These are phyloP conservation scores for Plantago elongata DNA, from an alignment of 257 asterid genomes.

Conservation along the genomic window DNA sequence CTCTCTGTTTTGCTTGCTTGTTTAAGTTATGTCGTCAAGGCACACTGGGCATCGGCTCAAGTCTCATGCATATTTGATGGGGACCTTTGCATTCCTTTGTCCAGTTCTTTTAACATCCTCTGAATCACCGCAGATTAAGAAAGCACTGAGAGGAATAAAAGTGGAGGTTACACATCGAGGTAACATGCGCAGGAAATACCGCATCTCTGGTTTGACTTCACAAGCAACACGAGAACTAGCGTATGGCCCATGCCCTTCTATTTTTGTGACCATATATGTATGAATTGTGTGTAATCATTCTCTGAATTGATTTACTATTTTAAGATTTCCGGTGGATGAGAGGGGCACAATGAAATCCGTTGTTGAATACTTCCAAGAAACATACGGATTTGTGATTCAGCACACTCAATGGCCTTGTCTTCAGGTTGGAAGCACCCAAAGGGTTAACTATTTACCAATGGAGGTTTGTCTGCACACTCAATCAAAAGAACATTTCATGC, in stretches of 20 bases:
- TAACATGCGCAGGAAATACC: conserved; percentile 44
- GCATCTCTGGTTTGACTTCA: conserved; percentile 48
- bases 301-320: not conserved
- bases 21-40: conserved; percentile 1
- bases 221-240: conserved; percentile 54
- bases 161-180: conserved; percentile 64
- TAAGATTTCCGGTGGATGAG: conserved; percentile 87
- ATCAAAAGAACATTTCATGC: not conserved
- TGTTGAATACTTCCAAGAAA: conserved; percentile 73
- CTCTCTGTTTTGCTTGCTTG: not conserved
- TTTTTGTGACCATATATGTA: too few species aligned
- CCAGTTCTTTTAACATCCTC: conserved; percentile 6
- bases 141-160: conserved; percentile 57
- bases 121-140: conserved; percentile 34
- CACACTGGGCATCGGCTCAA: not conserved
- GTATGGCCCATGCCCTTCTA: conserved; percentile 17
- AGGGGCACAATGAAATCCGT: conserved; percentile 82
- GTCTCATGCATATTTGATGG: not conserved
- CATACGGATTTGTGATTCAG: conserved; percentile 71
- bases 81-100: not conserved
- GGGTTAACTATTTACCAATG: conserved; percentile 88
- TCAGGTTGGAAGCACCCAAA: conserved; percentile 82
- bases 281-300: too few species aligned
- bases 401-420: conserved; percentile 80
- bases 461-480: conserved; percentile 45